Evolutionary conservation across 2,329 filamentous ascomycete genomes (phyloP).

Genomic region (Phaeoacremonium minimum): DNA sequence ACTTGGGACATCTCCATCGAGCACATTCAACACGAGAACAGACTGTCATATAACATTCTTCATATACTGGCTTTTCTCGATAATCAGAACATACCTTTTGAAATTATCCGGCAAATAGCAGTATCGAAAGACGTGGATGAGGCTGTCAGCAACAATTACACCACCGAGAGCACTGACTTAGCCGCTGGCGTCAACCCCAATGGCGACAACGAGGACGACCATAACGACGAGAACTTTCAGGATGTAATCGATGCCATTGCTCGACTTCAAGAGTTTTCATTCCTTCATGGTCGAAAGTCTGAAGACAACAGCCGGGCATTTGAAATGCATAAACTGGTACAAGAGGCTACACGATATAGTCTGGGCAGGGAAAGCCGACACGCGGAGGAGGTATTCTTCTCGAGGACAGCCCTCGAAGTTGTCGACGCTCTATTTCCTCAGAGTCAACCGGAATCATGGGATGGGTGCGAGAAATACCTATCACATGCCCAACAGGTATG

Average conservation of each 20-base stretch:
- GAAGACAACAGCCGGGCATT: slow-evolving; percentile 10
- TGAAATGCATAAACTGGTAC: slow-evolving; percentile 25
- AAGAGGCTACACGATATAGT: slow-evolving; percentile 19
- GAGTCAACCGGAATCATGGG: slow-evolving; percentile 11
- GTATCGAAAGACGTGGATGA: slow-evolving; percentile 6
- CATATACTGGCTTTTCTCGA: slow-evolving; percentile 25
- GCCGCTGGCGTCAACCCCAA: too few species aligned
- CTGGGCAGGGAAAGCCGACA: slow-evolving; percentile 4
- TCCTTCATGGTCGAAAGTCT: slow-evolving; percentile 14
- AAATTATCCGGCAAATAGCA: neutral
- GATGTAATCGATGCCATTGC: slow-evolving; percentile 13
- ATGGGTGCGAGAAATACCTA: slow-evolving; percentile 19
- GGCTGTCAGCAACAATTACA: slow-evolving; percentile 15
- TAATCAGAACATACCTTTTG: slow-evolving; percentile 21
- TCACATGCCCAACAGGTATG: slow-evolving; percentile 19
- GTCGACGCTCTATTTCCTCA: slow-evolving; percentile 15
- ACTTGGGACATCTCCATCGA: slow-evolving; percentile 28
- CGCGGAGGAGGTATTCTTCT: slow-evolving; percentile 14
- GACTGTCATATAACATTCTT: slow-evolving; percentile 21
- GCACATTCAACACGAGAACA: slow-evolving; percentile 19
- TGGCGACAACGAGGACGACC: neutral
- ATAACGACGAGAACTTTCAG: neutral
- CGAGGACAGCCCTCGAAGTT: slow-evolving; percentile 14
- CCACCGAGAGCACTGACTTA: too few species aligned
- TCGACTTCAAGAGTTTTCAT: slow-evolving; percentile 27